phyloP scores from a whole-genome alignment of 2,329 filamentous ascomycete genomes.

The Fusarium protoensiforme region DNA sequence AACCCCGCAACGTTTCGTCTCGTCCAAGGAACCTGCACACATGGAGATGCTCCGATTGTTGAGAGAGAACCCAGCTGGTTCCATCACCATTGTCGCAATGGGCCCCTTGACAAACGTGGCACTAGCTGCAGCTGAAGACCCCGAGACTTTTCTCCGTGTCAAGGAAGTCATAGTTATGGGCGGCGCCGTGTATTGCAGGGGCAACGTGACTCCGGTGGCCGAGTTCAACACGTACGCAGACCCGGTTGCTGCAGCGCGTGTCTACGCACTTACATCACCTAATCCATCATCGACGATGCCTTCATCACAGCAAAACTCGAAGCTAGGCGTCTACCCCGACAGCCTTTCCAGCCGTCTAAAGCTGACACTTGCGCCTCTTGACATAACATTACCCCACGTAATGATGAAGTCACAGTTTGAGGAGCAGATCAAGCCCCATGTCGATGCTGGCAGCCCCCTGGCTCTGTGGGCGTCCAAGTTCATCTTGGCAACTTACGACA shows the following conservation, averaged over 20 bases:
- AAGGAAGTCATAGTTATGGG: constrained; percentile 93
- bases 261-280: background rate
- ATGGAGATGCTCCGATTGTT: constrained; percentile 84
- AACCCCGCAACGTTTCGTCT: no score
- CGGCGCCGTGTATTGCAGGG: constrained; percentile 76
- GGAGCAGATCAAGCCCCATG: background rate
- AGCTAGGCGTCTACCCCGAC: no score
- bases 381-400: no score
- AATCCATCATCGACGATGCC: no score
- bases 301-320: no score
- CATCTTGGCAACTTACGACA: no score
- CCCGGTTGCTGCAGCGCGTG: constrained; percentile 69
- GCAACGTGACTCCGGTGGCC: constrained; percentile 82
- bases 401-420: no score
- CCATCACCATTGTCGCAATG: constrained; percentile 84
- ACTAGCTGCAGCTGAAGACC: constrained; percentile 81
- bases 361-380: no score
- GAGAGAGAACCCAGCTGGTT: constrained; percentile 77
- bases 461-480: background rate
- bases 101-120: constrained; percentile 89
- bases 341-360: no score
- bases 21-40: constrained; percentile 66
- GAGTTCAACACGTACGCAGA: constrained; percentile 94
- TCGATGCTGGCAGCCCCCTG: background rate
- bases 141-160: constrained; percentile 81